These are phyloP conservation scores for Eremothecium cymbalariae DNA, from an alignment of 1,139 yeast species.

Conservation along the genomic window DNA sequence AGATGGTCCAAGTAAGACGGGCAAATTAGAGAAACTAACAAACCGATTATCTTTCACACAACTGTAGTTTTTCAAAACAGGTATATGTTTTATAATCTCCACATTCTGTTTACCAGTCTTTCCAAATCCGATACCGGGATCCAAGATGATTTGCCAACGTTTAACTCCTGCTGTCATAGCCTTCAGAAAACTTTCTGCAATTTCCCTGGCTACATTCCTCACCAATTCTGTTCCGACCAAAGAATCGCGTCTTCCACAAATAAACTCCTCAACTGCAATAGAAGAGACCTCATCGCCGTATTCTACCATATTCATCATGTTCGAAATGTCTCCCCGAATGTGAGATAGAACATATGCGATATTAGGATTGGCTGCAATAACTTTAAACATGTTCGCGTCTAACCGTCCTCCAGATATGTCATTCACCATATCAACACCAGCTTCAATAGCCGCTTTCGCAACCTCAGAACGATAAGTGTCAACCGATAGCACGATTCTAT, in stretches of 20 bases:
- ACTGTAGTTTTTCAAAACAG: constrained; percentile 47
- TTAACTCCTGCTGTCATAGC: constrained; percentile 60
- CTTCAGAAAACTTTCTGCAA: constrained; percentile 45
- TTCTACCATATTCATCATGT: constrained; percentile 55
- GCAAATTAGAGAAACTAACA: constrained; percentile 32
- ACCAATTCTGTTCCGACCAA: constrained; percentile 14
- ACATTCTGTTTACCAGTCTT: constrained; percentile 64
- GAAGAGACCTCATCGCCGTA: constrained; percentile 41
- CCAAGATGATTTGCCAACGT: constrained; percentile 86
- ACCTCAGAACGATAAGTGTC: constrained; percentile 79
- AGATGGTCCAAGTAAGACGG: constrained; percentile 78
- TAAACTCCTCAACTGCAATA: constrained; percentile 36
- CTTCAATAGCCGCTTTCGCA: constrained; percentile 56
- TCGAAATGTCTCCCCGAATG: constrained; percentile 71
- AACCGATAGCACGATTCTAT: constrained; percentile 52
- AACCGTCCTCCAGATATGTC: constrained; percentile 76
- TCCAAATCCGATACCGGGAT: constrained; percentile 96
- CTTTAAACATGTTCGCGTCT: constrained; percentile 54
- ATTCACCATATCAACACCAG: constrained; percentile 88
- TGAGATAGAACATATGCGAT: constrained; percentile 82
- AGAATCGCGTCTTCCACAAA: constrained; percentile 14
- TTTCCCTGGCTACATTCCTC: constrained; percentile 54
- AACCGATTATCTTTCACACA: constrained; percentile 18
- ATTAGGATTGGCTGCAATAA: constrained; percentile 52
- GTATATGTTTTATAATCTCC: constrained; percentile 50